Evolutionary conservation across 495 filamentous ascomycete genomes (phyloP).

Genomic region (Trichocladium uniseriatum): DNA sequence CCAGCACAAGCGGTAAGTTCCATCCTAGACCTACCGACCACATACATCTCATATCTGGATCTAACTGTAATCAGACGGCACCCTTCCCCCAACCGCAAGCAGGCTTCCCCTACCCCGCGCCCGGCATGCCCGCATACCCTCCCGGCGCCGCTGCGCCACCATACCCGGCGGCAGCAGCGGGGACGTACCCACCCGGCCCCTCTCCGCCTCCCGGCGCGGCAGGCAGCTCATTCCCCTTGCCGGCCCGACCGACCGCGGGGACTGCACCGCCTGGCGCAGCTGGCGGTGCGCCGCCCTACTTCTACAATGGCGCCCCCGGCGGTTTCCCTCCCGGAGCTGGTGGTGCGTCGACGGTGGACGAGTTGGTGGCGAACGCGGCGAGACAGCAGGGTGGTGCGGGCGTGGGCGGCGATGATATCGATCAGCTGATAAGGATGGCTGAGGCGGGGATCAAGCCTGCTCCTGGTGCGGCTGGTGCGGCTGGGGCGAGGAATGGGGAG

Average conservation of each 20-base stretch:
- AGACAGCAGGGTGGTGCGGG: constrained; percentile 18
- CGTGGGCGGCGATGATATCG: constrained; percentile 39
- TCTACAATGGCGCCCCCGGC: constrained; percentile 13
- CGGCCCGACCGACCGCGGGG: not conserved
- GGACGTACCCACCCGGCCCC: constrained; percentile 22
- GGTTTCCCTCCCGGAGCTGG: constrained; percentile 15
- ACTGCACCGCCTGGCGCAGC: constrained; percentile 6
- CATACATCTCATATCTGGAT: not conserved
- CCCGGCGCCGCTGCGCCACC: constrained; percentile 27
- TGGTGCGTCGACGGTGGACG: constrained; percentile 49
- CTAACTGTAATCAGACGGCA: constrained; percentile 22
- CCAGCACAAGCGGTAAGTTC: constrained; percentile 48
- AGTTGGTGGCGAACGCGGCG: constrained; percentile 48
- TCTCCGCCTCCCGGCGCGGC: not conserved
- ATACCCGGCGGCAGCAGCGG: constrained; percentile 20
- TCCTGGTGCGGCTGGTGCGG: constrained; percentile 10
- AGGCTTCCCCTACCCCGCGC: constrained; percentile 25
- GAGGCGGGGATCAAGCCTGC: constrained; percentile 47
- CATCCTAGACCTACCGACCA: not conserved
- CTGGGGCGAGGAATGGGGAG: constrained; percentile 11
- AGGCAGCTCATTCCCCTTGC: no score
- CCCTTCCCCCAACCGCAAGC: constrained; percentile 37
- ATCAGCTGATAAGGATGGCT: constrained; percentile 49
- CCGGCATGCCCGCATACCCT: constrained; percentile 17
- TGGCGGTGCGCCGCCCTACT: constrained; percentile 18